Evolutionary conservation across 352 stramenopile genomes (phyloP).

Genomic region (Phytophthora cryptogea): DNA sequence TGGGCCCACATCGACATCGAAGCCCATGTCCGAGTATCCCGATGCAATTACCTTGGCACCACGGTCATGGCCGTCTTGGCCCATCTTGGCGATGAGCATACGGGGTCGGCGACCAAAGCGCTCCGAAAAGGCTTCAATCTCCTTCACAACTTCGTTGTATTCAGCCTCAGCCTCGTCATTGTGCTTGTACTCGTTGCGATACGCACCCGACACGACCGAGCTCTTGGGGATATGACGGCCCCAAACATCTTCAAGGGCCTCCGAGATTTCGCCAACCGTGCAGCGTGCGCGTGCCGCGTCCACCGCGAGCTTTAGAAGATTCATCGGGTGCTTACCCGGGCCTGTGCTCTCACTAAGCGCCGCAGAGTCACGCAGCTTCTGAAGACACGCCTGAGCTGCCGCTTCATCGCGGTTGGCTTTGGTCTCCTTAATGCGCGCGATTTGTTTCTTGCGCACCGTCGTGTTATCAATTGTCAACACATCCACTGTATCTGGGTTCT

Average conservation of each 20-base stretch:
- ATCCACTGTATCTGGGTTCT: conserved; percentile 89
- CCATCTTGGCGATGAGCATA: conserved; percentile 96
- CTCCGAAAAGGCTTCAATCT: conserved; percentile 94
- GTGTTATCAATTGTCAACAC: conserved; percentile 95
- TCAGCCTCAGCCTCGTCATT: conserved; percentile 77
- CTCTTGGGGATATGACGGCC: conserved; percentile 92
- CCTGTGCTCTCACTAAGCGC: conserved; percentile 70
- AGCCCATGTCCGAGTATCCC: conserved; percentile 96
- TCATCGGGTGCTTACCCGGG: conserved; percentile 88
- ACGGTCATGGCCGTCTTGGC: conserved; percentile 97
- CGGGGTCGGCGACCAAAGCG: conserved; percentile 91
- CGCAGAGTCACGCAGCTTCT: conserved; percentile 52
- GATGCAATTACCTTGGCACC: conserved; percentile 97
- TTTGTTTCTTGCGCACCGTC: conserved; percentile 90
- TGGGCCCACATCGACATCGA: conserved; percentile 97
- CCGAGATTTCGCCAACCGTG: conserved; percentile 96
- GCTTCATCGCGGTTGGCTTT: conserved; percentile 87
- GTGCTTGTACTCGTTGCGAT: conserved; percentile 58
- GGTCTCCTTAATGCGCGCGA: conserved; percentile 82
- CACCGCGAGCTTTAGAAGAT: conserved; percentile 94
- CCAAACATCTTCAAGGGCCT: conserved; percentile 94
- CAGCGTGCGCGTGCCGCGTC: conserved; percentile 89
- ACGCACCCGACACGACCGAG: conserved; percentile 61
- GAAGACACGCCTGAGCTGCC: conserved; percentile 62
- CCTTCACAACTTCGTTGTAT: conserved; percentile 87